A percentile compares a stretch with the other conserved stretches of the same genome.
Conservation (phyloP, 1,284 basidiomycete genomes). For the Cerrena zonata region DNA sequence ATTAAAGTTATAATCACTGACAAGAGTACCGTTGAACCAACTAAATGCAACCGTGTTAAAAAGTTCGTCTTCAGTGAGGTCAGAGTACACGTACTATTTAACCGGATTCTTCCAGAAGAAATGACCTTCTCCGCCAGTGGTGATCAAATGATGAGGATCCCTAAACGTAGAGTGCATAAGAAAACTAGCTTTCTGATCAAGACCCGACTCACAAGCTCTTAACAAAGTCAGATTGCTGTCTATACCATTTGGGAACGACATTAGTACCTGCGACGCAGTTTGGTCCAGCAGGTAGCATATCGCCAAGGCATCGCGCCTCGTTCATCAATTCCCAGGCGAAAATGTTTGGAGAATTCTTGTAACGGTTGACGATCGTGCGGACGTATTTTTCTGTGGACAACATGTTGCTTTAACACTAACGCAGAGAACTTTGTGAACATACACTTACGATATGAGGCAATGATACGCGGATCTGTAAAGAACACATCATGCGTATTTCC, state of each 20-base stretch:
- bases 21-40: slow-evolving; percentile 38
- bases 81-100: slow-evolving; percentile 25
- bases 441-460: slow-evolving; percentile 43
- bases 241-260: slow-evolving; percentile 46
- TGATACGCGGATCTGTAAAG: slow-evolving; percentile 43
- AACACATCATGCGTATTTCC: slow-evolving; percentile 46
- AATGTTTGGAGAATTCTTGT: slow-evolving; percentile 46
- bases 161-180: slow-evolving; percentile 21
- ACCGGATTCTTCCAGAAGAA: slow-evolving; percentile 44
- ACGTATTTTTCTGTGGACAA: slow-evolving; percentile 32
- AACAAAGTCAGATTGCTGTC: slow-evolving; percentile 44
- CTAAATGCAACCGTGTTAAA: slow-evolving; percentile 10
- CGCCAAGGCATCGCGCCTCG: slow-evolving; percentile 52
- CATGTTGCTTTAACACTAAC: background rate
- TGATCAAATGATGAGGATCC: slow-evolving; percentile 51
- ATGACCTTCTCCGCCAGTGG: slow-evolving; percentile 54
- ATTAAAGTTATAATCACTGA: slow-evolving; percentile 52
- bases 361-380: slow-evolving; percentile 47
- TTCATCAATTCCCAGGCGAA: slow-evolving; percentile 60
- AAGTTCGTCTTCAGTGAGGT: background rate
- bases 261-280: slow-evolving; percentile 43
- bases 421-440: background rate
- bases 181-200: background rate
- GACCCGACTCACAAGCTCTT: slow-evolving; percentile 39
- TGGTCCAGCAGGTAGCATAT: slow-evolving; percentile 35